Base-by-base conservation (phyloP, 202 grass and related monocot genomes). In the Elaeis oleifera region DNA sequence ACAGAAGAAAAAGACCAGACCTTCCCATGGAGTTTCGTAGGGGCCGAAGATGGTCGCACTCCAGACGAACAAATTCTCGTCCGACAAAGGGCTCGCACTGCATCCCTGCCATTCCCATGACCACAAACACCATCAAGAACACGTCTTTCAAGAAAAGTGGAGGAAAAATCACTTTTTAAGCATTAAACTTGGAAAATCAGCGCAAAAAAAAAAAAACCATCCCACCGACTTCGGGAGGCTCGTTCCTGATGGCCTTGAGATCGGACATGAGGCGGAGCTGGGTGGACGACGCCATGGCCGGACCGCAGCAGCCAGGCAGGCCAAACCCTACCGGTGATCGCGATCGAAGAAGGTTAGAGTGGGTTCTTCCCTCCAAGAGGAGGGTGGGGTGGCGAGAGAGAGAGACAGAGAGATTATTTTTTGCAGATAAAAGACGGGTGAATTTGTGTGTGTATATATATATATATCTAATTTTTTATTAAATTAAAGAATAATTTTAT, bases 41-140 rank as follows among this genome's bases (percentile, higher is more conserved):
- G 67, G 75, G 32, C 58, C 59, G 18, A 78, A 78, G 13, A 78
- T 78, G 21, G 67, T 71, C 18, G 59, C 67, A 15, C 76, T 72
- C 67, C 76, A 71, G 26, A 78, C 59, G 25, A 78, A 71, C 68
- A 71, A 65, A 59, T 78, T 78, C 50, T 71, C 68, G 26, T 78
- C 76, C 1, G 76, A 53, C 31, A 26, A 32, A 16, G 67, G 76
- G 22, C 67, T 78, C 26, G 76, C 60, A 6, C 76, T 78, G 61
- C 67, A 65, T 23, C 68, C 51, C 59, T 71, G 23, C 58, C 49
- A 26, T 51, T 24, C 2, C 49, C 18, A 51, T 13, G 51, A 25
- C 23, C 48, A 51, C 25, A 13, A 64, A 54, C n/a, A 52, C 16
- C 48, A 8, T 56, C 15, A 31, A 55, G 32, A 49, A 21, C 18